These are phyloP conservation scores for Nemania abortiva DNA, from an alignment of 2,329 filamentous ascomycete species.

Conservation along the genomic window DNA sequence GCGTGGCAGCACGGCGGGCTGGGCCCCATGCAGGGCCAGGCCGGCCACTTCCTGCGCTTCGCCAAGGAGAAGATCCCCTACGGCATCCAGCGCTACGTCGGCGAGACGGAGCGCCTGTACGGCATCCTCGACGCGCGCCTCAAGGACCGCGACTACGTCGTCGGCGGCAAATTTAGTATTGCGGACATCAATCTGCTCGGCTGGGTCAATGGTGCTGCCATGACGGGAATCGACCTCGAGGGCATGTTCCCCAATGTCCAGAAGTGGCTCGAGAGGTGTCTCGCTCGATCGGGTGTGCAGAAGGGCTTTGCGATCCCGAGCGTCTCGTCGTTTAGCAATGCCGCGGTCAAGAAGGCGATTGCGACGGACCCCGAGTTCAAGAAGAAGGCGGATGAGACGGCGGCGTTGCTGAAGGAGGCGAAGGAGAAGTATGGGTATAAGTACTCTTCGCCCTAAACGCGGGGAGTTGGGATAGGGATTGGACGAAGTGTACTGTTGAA, in stretches of 20 bases:
- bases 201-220: constrained; percentile 71
- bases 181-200: constrained; percentile 80
- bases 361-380: constrained; percentile 62
- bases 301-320: constrained; percentile 73
- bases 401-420: constrained; percentile 53
- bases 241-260: constrained; percentile 72
- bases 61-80: constrained; percentile 78
- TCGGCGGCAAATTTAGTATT: constrained; percentile 72
- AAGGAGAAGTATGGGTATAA: constrained; percentile 64
- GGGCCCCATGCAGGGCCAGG: constrained; percentile 79
- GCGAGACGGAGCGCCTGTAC: constrained; percentile 81
- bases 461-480: background rate
- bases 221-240: constrained; percentile 71
- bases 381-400: constrained; percentile 55
- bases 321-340: constrained; percentile 56
- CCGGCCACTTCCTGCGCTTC: constrained; percentile 78
- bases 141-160: constrained; percentile 62
- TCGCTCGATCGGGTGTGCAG: constrained; percentile 69
- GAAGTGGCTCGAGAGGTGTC: constrained; percentile 74
- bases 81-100: constrained; percentile 78
- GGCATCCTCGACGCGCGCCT: constrained; percentile 77
- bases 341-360: constrained; percentile 54
- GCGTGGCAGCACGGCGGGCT: constrained; percentile 81
- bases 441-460: constrained; percentile 56
- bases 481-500: too few species aligned